phyloP scores from a whole-genome alignment of 2,329 filamentous ascomycete species.

The Verticillium tricorpus region DNA sequence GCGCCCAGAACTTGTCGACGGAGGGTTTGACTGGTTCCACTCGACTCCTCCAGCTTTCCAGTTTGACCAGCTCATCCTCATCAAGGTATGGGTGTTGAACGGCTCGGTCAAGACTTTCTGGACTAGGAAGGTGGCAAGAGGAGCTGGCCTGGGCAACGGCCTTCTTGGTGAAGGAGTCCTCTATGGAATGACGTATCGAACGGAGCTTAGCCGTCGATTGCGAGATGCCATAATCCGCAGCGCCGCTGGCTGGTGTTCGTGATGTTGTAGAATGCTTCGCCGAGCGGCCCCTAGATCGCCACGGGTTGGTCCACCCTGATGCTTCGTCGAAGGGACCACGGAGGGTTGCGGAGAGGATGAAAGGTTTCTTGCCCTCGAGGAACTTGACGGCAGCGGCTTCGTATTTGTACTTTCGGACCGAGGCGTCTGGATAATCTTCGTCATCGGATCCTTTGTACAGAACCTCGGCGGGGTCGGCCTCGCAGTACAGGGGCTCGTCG shows the following conservation, averaged over 20 bases:
- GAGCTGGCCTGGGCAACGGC: neutral
- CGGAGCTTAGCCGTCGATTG: neutral
- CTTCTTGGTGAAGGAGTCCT: neutral
- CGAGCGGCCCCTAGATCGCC: slow-evolving; percentile 28
- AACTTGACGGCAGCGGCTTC: slow-evolving; percentile 56
- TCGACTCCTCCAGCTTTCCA: slow-evolving; percentile 25
- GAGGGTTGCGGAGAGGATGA: slow-evolving; percentile 56
- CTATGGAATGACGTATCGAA: neutral
- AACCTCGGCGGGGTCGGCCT: slow-evolving; percentile 40
- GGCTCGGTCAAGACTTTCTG: slow-evolving; percentile 32
- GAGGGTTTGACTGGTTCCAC: slow-evolving; percentile 5
- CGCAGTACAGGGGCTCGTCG: slow-evolving; percentile 39
- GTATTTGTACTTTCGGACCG: slow-evolving; percentile 46
- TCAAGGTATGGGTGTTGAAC: slow-evolving; percentile 24
- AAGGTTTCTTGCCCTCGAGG: slow-evolving; percentile 49
- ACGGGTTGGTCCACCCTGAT: slow-evolving; percentile 49
- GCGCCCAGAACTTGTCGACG: slow-evolving; percentile 17
- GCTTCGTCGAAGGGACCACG: slow-evolving; percentile 55
- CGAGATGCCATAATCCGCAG: neutral
- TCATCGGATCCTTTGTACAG: slow-evolving; percentile 55
- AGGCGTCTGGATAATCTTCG: slow-evolving; percentile 43
- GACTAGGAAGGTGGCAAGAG: slow-evolving; percentile 36
- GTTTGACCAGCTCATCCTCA: slow-evolving; percentile 23
- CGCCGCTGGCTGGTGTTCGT: slow-evolving; percentile 3
- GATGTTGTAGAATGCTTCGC: slow-evolving; percentile 3